phyloP scores from a whole-genome alignment of 495 filamentous ascomycete species.

The Articulospora tetracladia region DNA sequence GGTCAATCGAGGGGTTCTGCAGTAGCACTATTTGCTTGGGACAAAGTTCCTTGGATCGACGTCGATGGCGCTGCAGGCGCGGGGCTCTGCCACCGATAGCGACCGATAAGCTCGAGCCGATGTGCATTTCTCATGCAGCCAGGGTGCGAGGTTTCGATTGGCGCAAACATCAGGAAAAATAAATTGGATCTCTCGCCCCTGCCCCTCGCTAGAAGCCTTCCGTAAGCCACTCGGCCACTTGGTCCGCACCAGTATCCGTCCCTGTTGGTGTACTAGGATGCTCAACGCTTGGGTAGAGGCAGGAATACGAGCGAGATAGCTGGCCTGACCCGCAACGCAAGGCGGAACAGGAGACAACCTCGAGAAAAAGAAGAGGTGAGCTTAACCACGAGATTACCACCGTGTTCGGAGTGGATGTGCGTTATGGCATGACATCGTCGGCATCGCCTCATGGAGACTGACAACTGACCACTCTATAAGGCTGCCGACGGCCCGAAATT shows the following conservation, averaged over 20 bases:
- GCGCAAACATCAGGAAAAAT: neutral
- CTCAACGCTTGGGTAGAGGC: too few species aligned
- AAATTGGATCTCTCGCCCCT: neutral
- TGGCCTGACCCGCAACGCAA: neutral
- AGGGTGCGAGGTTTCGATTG: neutral
- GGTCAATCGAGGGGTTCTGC: neutral
- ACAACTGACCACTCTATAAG: neutral
- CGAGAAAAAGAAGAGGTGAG: neutral
- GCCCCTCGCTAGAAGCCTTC: neutral
- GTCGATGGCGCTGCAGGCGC: neutral
- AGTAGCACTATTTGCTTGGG: neutral
- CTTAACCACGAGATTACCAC: neutral
- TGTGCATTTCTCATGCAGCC: neutral
- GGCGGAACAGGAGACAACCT: neutral
- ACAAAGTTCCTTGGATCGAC: neutral
- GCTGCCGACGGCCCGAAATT: neutral
- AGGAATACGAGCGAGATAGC: neutral
- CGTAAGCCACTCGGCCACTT: neutral
- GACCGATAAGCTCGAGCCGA: neutral
- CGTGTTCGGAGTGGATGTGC: neutral
- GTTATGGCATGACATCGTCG: neutral
- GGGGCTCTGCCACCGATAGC: neutral
- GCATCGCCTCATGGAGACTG: neutral
- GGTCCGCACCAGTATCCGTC: neutral
- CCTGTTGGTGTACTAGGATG: neutral